phyloP scores from a whole-genome alignment of 441 rosid genomes.

The Dalechampia spathulata region DNA sequence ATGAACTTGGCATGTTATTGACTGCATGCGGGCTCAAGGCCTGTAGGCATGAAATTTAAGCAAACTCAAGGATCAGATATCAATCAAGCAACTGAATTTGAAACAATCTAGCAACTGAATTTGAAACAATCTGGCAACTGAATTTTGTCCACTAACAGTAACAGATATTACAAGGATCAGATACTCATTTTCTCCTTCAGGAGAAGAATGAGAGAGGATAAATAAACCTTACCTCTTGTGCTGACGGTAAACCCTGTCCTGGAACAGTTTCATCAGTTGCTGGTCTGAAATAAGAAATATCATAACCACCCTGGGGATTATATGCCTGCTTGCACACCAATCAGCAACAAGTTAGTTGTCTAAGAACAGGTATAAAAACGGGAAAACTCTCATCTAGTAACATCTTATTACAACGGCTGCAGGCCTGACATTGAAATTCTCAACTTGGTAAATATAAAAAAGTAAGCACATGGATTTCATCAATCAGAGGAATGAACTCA shows the following conservation, averaged over 20 bases:
- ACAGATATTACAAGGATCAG: no score
- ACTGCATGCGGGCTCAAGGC: constrained; percentile 36
- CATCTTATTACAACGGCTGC: neutral
- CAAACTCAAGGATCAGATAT: no score
- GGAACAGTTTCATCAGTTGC: constrained; percentile 54
- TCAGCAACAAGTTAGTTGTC: constrained; percentile 2
- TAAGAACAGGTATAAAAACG: neutral
- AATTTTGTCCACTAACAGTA: no score
- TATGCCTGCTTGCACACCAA: constrained; percentile 48
- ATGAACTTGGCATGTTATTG: constrained; percentile 44
- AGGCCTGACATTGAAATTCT: neutral
- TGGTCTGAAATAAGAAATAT: constrained; percentile 64
- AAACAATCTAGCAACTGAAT: no score
- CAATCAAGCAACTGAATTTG: no score
- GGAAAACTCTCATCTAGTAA: neutral
- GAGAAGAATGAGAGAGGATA: no score
- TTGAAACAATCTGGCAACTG: no score
- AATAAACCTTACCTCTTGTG: constrained; percentile 53
- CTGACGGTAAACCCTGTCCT: constrained; percentile 58
- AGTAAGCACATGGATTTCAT: neutral
- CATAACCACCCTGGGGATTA: constrained; percentile 65
- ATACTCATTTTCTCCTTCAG: no score
- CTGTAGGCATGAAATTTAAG: constrained; percentile 25
- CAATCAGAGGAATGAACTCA: constrained; percentile 26
- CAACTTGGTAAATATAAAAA: no score